Percentiles rank a stretch among this genome's conserved stretches.
Evolutionary conservation across 176 grass and related monocot genomes (phyloP).

Genomic region (Neostapfia colusana): DNA sequence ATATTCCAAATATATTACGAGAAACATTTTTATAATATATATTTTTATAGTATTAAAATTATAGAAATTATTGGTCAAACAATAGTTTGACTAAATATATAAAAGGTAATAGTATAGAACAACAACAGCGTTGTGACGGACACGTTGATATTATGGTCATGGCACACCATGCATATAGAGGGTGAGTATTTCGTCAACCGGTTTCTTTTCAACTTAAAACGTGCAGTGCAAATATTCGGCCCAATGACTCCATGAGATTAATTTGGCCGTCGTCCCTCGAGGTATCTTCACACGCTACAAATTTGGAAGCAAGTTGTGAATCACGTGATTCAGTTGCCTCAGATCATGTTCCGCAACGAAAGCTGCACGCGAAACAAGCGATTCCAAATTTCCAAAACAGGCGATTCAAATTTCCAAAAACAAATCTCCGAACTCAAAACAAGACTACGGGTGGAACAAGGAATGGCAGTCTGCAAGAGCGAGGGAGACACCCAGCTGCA

Average conservation of each 20-base stretch:
- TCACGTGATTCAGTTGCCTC: background rate
- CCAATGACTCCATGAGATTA: too few species aligned
- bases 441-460: background rate
- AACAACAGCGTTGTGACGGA: background rate
- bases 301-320: background rate
- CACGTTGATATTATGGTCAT: background rate
- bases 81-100: too few species aligned
- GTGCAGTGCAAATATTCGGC: too few species aligned
- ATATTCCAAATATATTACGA: too few species aligned
- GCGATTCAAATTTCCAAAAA: background rate
- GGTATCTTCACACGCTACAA: background rate
- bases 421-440: too few species aligned
- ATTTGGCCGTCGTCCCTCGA: too few species aligned
- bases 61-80: too few species aligned
- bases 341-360: background rate
- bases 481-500: constrained; percentile 26
- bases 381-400: background rate
- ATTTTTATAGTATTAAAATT: too few species aligned
- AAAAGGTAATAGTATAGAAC: too few species aligned
- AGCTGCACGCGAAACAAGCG: background rate
- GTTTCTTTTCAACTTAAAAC: background rate
- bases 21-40: too few species aligned
- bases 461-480: background rate
- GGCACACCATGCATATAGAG: background rate
- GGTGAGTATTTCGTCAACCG: background rate